Evolutionary conservation across 1,284 basidiomycete genomes (phyloP).

Genomic region (Papiliotrema terrestris): DNA sequence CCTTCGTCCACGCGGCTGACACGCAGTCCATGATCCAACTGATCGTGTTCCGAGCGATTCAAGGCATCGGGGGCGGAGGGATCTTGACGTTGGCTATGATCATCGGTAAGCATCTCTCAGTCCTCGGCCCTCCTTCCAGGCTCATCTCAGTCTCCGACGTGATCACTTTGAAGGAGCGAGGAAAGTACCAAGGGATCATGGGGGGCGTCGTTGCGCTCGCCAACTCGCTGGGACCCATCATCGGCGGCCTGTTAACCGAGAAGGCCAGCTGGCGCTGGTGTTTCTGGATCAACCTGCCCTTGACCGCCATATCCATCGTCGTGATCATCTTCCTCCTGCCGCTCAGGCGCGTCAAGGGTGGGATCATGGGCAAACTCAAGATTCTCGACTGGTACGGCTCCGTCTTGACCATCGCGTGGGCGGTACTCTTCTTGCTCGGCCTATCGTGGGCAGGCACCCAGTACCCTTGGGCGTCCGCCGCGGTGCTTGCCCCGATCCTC

Average conservation of each 20-base stretch:
- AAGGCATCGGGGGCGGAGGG: slow-evolving; percentile 45
- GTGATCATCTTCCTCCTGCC: slow-evolving; percentile 63
- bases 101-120: slow-evolving; percentile 20
- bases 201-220: slow-evolving; percentile 41
- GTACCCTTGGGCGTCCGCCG: slow-evolving; percentile 63
- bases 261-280: slow-evolving; percentile 55
- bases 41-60: slow-evolving; percentile 61
- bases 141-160: slow-evolving; percentile 36
- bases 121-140: neutral
- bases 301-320: slow-evolving; percentile 56
- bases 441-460: slow-evolving; percentile 72
- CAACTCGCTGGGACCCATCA: slow-evolving; percentile 45
- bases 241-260: slow-evolving; percentile 47
- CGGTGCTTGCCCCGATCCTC: slow-evolving; percentile 61
- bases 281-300: slow-evolving; percentile 62
- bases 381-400: slow-evolving; percentile 65
- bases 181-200: slow-evolving; percentile 49
- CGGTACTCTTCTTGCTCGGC: slow-evolving; percentile 62
- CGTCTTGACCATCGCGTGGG: slow-evolving; percentile 59
- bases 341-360: slow-evolving; percentile 61
- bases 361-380: slow-evolving; percentile 60
- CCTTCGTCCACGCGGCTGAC: slow-evolving; percentile 52
- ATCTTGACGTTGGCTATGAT: slow-evolving; percentile 44
- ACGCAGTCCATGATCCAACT: slow-evolving; percentile 62
- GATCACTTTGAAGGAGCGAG: slow-evolving; percentile 46